A percentile compares a stretch with the other conserved stretches of the same genome.
Conservation (phyloP, 768 basidiomycete genomes). For the Exidia glandulosa region DNA sequence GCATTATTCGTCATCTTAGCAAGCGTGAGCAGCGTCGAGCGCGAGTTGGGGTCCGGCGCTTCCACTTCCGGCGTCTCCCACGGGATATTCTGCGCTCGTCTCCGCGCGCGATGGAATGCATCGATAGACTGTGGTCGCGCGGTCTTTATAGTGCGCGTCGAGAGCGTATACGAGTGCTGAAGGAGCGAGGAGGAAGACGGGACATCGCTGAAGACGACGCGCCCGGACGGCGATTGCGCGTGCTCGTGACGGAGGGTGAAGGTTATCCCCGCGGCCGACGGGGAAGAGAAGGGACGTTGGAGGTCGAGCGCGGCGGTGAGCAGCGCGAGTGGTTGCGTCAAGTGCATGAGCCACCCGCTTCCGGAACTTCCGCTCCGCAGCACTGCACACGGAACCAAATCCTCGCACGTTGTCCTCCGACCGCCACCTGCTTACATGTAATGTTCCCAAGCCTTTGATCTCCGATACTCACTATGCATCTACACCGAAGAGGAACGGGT, state of each 20-base stretch:
- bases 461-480: too few species aligned
- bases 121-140: constrained; percentile 36
- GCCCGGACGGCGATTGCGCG: constrained; percentile 40
- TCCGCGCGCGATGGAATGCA: constrained; percentile 24
- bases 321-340: too few species aligned
- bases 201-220: constrained; percentile 49
- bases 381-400: too few species aligned
- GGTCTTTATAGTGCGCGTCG: constrained; percentile 27
- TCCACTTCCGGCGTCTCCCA: constrained; percentile 59
- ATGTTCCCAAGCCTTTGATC: too few species aligned
- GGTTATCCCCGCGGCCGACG: too few species aligned
- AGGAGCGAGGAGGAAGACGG: constrained; percentile 21
- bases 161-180: constrained; percentile 26
- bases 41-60: constrained; percentile 62
- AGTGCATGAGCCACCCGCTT: too few species aligned
- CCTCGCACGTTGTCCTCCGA: too few species aligned
- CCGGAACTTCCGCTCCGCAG: too few species aligned
- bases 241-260: constrained; percentile 63
- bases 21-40: constrained; percentile 60
- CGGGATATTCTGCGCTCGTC: constrained; percentile 23
- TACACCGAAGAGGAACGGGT: too few species aligned
- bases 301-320: too few species aligned
- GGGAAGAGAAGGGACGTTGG: too few species aligned
- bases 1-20: constrained; percentile 89
- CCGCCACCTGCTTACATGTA: too few species aligned